Evolutionary conservation across 2,329 filamentous ascomycete genomes (phyloP), one percentile per base, ranked within the genome.

Genomic region (Paracamarosporium sp.): DNA sequence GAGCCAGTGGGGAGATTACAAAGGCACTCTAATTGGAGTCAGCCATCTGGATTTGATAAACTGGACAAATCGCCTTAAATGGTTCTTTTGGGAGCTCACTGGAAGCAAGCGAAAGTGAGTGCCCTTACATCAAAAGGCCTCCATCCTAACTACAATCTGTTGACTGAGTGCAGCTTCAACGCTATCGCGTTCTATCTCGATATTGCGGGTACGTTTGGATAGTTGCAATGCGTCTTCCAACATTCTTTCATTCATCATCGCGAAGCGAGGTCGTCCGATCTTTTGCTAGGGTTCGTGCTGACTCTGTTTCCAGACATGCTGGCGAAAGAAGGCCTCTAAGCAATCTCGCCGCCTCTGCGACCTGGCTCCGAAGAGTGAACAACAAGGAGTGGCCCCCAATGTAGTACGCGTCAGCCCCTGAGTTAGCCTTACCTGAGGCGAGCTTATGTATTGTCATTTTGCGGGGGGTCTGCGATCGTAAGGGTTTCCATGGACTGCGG

Each of bases 31-130:
- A 50, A 78, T 86, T n/a, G 84, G 84, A 4, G 86, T 88, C 56
- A 87, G 83, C 69, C 86, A 89, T 75, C 71, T 89, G 45, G 86
- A 89, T 64, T 69, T 88, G 60, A 89, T 89, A 72, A 89, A 89
- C 64, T 89, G 86, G 86, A 86, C 85, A 27, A 88, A 88, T 61
- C 78, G 85, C 28, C 65, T 88, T 35, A 83, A 86, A 63, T 86
- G 84, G 83, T 79, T 84, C 56, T 78, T 85, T 47, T 86, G 83
- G 70, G 78, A 82, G 56, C 66, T 88, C 52, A 83, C 82, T 2
- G 84, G 86, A 4, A 82, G 82, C 56, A 83, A 82, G 70, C 77
- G 80, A 64, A 85, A 82, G 81, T 85, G 50, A 58, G 79, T 76
- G 31, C 5, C 15, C 22, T 7, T n/a, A n/a, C 24, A 6, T 25